Conservation (phyloP, 164 flowering plant species). For the Protea cynaroides region DNA sequence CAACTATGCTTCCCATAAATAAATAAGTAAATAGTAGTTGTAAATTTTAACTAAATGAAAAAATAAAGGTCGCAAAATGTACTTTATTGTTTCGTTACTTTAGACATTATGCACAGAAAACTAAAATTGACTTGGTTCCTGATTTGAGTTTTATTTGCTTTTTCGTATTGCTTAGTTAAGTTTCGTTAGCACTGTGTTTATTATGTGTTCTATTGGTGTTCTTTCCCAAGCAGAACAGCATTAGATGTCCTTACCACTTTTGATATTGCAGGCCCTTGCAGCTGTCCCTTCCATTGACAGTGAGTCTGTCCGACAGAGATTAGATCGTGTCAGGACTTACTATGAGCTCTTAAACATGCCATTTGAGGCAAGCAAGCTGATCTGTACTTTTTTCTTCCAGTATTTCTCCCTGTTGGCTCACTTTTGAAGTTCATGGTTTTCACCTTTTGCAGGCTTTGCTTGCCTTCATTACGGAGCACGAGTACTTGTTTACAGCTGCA, state of each 20-base stretch:
- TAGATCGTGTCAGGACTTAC: constrained; percentile 89
- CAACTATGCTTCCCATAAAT: too few species aligned
- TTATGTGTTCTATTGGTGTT: too few species aligned
- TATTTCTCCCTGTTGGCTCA: not conserved
- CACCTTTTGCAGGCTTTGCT: constrained; percentile 68
- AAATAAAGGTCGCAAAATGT: too few species aligned
- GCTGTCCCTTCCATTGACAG: constrained; percentile 90
- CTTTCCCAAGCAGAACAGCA: not conserved
- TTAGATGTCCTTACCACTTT: not conserved
- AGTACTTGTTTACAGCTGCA: constrained; percentile 51
- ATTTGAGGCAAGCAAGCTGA: constrained; percentile 57
- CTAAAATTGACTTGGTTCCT: too few species aligned
- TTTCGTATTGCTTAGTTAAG: too few species aligned
- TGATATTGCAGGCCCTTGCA: constrained; percentile 68
- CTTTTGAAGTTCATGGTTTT: not conserved
- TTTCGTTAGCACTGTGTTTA: too few species aligned
- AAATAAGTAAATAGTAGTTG: too few species aligned
- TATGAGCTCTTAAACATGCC: constrained; percentile 94
- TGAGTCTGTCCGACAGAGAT: constrained; percentile 79
- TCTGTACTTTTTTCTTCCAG: not conserved
- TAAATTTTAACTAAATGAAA: too few species aligned
- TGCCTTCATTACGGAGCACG: constrained; percentile 87
- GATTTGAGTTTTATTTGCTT: too few species aligned
- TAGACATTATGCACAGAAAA: too few species aligned
- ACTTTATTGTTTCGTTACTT: too few species aligned